Evolutionary conservation across 768 basidiomycete genomes (phyloP).

Genomic region (Mycena metata): DNA sequence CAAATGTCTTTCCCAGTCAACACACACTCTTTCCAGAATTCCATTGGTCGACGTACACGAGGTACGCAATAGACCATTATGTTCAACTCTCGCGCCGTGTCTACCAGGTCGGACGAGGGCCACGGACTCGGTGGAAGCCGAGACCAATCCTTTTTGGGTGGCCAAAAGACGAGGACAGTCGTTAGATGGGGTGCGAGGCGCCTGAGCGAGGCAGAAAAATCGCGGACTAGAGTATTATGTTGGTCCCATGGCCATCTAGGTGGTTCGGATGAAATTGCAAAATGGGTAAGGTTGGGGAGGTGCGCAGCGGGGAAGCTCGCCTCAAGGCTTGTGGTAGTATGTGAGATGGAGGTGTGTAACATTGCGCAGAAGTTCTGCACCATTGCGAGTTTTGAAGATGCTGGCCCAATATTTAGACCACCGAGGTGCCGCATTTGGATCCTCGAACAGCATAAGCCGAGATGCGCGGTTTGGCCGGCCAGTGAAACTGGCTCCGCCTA

Average conservation of each 20-base stretch:
- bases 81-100: background rate
- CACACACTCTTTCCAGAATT: slow-evolving; percentile 10
- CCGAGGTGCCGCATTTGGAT: background rate
- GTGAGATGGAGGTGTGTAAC: slow-evolving; percentile 6
- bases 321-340: background rate
- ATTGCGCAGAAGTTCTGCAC: background rate
- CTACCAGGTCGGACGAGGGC: slow-evolving; percentile 1
- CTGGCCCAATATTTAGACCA: background rate
- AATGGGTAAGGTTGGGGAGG: slow-evolving; percentile 10
- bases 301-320: background rate
- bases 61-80: background rate
- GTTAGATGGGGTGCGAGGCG: background rate
- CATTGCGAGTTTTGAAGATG: background rate
- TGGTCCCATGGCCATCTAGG: too few relatives aligned
- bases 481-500: background rate
- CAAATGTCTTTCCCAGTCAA: slow-evolving; percentile 8
- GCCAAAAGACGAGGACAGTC: slow-evolving; percentile 6
- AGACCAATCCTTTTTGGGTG: background rate
- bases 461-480: background rate
- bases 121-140: background rate
- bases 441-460: background rate
- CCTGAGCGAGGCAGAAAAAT: background rate
- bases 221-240: background rate
- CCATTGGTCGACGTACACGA: background rate
- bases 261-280: background rate